These are phyloP conservation scores for Ogataea henricii DNA, from an alignment of 805 yeast species.

Conservation along the genomic window DNA sequence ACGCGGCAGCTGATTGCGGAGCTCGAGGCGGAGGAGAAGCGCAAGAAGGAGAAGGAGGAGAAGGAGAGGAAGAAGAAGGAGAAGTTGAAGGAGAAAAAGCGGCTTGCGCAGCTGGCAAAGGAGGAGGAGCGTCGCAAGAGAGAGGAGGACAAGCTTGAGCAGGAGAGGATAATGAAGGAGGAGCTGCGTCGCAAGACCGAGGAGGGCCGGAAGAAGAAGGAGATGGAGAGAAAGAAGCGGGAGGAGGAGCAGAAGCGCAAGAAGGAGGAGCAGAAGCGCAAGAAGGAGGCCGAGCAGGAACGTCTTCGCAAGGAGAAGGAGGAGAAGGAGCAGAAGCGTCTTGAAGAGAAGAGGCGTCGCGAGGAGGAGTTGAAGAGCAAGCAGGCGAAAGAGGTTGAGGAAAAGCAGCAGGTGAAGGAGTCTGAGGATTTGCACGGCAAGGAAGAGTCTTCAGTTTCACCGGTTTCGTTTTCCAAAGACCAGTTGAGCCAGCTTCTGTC, in stretches of 20 bases:
- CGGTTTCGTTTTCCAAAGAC: conserved; percentile 19
- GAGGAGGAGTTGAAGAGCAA: conserved; percentile 36
- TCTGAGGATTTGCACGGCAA: too few species aligned
- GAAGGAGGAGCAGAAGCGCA: conserved; percentile 42
- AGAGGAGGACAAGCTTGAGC: conserved; percentile 56
- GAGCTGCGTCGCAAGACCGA: conserved; percentile 46
- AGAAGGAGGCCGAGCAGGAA: conserved; percentile 43
- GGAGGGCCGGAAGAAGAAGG: conserved; percentile 48
- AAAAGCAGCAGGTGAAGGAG: too few species aligned
- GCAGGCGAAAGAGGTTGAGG: conserved; percentile 29
- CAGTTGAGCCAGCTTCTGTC: conserved; percentile 20
- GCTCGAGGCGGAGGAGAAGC: conserved; percentile 66
- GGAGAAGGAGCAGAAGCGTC: conserved; percentile 41
- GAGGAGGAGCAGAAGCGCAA: conserved; percentile 45
- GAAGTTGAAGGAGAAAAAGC: conserved; percentile 69
- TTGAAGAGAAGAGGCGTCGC: conserved; percentile 35
- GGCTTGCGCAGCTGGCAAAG: conserved; percentile 58
- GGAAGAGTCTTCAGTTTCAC: conserved; percentile 22
- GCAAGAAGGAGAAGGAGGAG: conserved; percentile 64
- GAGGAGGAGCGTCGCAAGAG: conserved; percentile 61
- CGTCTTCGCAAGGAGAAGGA: conserved; percentile 36
- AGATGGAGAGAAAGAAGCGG: conserved; percentile 43
- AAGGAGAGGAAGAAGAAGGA: conserved; percentile 67
- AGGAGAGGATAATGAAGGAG: conserved; percentile 42
- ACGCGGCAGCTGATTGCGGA: conserved; percentile 63